Base-by-base conservation (phyloP, 202 grass and related monocot genomes). In the Hordeum pubiflorum region DNA sequence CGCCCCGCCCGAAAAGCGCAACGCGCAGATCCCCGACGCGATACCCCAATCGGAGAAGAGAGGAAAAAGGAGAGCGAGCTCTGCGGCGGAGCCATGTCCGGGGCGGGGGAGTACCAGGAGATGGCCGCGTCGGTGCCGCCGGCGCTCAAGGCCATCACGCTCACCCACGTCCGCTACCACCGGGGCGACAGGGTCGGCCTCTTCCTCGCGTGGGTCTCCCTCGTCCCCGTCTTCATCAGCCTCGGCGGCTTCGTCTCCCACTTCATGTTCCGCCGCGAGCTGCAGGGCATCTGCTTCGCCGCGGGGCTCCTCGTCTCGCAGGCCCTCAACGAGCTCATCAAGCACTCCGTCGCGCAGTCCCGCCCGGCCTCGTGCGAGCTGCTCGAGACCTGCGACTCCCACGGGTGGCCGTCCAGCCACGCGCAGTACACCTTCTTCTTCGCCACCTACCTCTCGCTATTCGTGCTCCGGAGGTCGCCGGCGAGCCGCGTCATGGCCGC, bases 361-460 rank as follows among this genome's bases (percentile, higher is more conserved):
- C 88, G 92, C 7, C 94, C 92, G 18, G 86, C 80, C 0, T 89
- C 87, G 7, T 97, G 94, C 83, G 88, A 85, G 60, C 74, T 88
- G 46, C 88, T 94, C 38, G 92, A 93, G 86, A 85, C 85, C 8
- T 97, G 95, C 73, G 95, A 94, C 43, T 97, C 95, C 72, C 92
- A 93, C 64, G 95, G 95, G 0, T 97, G 92, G 92, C 95, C 95
- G 4, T 97, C 95, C 22, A 93, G 90, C 54, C 95, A 97, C 78
- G 84, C 95, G 59, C 95, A 97, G 82, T 97, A 97, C 79, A 89
- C 65, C 79, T 94, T 97, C 86, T 97, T 97, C 92, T 97, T 97
- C 41, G 95, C 95, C 60, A 80, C 90, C 78, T 97, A 94, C 62
- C 84, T 94, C 58, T 89, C 95, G 37, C 80, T 94, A 31, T 88